A percentile compares a stretch with the other conserved stretches of the same genome.
Evolutionary conservation across 805 yeast genomes (phyloP).

Genomic region (Candida dajiaensis): DNA sequence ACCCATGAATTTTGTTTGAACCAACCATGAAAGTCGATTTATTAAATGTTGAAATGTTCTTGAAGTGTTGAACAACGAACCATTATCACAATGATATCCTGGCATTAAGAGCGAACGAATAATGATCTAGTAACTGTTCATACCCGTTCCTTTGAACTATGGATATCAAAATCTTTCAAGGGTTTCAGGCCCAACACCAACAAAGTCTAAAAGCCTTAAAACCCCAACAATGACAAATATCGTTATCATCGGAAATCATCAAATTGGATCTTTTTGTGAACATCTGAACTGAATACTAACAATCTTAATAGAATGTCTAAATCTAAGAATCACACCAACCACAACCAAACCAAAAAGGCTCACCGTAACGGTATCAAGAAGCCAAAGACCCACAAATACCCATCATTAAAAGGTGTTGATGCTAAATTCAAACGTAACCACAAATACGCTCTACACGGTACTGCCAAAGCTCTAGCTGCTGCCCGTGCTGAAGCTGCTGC

Average conservation of each 20-base stretch:
- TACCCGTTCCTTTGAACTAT: too few species aligned
- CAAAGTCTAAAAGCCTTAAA: background rate
- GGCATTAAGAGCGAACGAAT: too few species aligned
- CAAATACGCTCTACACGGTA: slow-evolving; percentile 98
- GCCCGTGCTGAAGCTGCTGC: slow-evolving; percentile 45
- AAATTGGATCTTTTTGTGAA: background rate
- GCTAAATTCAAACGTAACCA: slow-evolving; percentile 99
- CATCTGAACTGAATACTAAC: slow-evolving; percentile 22
- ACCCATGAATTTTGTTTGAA: background rate
- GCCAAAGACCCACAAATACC: slow-evolving; percentile 97
- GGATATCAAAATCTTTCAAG: too few species aligned
- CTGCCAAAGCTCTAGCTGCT: slow-evolving; percentile 89
- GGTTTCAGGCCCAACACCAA: too few species aligned
- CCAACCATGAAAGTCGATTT: background rate
- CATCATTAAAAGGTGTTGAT: slow-evolving; percentile 98
- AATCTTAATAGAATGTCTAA: slow-evolving; percentile 69
- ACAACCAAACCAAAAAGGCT: slow-evolving; percentile 99
- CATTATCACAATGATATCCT: too few species aligned
- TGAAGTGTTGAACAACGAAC: too few species aligned
- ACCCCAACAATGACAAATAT: background rate
- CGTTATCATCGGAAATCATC: background rate
- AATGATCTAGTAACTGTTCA: too few species aligned
- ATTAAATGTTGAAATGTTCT: background rate
- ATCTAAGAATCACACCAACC: slow-evolving; percentile 99
- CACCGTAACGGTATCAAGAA: slow-evolving; percentile 99